Percentiles rank a stretch among this genome's conserved stretches.
These are phyloP conservation scores for Sherardia arvensis DNA, from an alignment of 257 asterid genomes.

Conservation along the genomic window DNA sequence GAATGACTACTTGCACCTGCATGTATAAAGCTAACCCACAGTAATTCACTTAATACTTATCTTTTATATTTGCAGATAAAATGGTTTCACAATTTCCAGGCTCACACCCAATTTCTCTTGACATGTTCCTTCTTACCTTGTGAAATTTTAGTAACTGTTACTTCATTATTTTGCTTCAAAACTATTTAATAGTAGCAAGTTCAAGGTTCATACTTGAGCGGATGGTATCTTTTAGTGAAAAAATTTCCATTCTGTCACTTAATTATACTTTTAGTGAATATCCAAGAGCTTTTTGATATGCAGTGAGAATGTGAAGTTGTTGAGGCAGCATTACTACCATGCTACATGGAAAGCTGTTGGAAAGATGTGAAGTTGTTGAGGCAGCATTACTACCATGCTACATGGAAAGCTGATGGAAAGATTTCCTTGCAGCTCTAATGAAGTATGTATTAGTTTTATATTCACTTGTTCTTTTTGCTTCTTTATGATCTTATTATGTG, in stretches of 20 bases:
- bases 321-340: conserved; percentile 88
- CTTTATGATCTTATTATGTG: neutral
- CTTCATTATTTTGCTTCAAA: neutral
- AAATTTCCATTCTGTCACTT: too few relatives aligned
- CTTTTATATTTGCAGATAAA: conserved; percentile 37
- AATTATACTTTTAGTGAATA: neutral
- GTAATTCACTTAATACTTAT: neutral
- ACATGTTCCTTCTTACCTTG: conserved; percentile 47
- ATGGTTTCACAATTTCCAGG: conserved; percentile 76
- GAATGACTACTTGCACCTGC: neutral
- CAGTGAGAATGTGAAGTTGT: conserved; percentile 88
- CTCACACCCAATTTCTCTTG: conserved; percentile 95
- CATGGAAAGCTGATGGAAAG: conserved; percentile 92
- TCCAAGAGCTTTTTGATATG: conserved; percentile 2
- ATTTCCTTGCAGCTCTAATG: conserved; percentile 75
- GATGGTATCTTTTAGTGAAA: too few relatives aligned
- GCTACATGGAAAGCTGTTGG: conserved; percentile 99
- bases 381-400: too few relatives aligned
- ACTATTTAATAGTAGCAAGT: too few relatives aligned
- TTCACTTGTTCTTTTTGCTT: neutral
- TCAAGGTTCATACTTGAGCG: neutral
- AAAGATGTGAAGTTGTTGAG: conserved; percentile 97
- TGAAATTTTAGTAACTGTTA: neutral
- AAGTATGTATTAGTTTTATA: conserved; percentile 37
- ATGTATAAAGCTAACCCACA: neutral